Evolutionary conservation across 2,329 filamentous ascomycete species (phyloP).

Genomic region (Fusarium nurragi): DNA sequence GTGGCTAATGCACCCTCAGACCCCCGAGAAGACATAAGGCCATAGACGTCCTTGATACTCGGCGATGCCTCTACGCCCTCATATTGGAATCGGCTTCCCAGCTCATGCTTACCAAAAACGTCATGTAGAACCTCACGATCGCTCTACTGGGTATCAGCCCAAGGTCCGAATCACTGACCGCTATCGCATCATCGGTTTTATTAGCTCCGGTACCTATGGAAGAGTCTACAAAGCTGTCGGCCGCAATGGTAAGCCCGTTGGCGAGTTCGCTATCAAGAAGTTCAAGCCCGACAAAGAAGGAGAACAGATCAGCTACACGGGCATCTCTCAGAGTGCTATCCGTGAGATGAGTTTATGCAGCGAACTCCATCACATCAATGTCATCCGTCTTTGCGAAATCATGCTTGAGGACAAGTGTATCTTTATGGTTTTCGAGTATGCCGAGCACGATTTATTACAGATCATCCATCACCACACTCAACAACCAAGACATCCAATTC

Average conservation of each 20-base stretch:
- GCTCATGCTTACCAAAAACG: conserved; percentile 48
- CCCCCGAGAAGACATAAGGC: background rate
- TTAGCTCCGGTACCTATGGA: conserved; percentile 97
- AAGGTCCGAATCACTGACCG: conserved; percentile 92
- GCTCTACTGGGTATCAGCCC: conserved; percentile 67
- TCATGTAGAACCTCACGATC: conserved; percentile 62
- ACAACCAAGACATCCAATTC: conserved; percentile 86
- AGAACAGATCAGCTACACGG: conserved; percentile 92
- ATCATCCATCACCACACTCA: conserved; percentile 98
- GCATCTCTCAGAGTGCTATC: conserved; percentile 95
- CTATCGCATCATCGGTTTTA: conserved; percentile 97
- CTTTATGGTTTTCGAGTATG: conserved; percentile 99
- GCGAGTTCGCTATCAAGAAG: conserved; percentile 98
- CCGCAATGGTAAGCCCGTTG: conserved; percentile 62
- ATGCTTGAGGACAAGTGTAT: conserved; percentile 99
- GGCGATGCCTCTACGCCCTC: conserved; percentile 50
- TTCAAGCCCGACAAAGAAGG: conserved; percentile 99
- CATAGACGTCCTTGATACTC: background rate
- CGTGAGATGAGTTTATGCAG: conserved; percentile 98
- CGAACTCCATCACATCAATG: conserved; percentile 86
- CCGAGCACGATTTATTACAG: conserved; percentile 95
- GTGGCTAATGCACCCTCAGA: conserved; percentile 20
- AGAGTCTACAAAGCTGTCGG: conserved; percentile 95
- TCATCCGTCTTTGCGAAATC: conserved; percentile 92
- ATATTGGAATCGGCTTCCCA: conserved; percentile 43